These are phyloP conservation scores for Clavariopsis aquatica DNA, from an alignment of 495 filamentous ascomycete species.

Conservation along the genomic window DNA sequence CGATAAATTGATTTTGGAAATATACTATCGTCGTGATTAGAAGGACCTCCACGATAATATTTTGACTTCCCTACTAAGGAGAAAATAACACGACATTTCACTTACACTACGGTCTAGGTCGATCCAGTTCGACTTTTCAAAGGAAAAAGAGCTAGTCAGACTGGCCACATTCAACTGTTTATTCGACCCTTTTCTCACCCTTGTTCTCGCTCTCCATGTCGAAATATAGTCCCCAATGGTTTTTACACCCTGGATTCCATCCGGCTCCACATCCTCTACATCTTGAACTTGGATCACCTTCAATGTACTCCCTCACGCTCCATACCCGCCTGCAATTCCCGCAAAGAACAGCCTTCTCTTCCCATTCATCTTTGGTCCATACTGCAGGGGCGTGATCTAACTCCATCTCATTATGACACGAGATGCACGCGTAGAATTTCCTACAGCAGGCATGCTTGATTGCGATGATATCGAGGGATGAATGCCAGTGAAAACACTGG, in stretches of 20 bases:
- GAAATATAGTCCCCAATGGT: conserved; percentile 23
- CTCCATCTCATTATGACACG: conserved; percentile 28
- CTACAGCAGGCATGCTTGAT: conserved; percentile 35
- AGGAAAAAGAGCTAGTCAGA: too few relatives aligned
- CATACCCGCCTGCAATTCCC: conserved; percentile 19
- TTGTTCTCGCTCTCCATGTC: background rate
- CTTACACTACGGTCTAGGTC: too few relatives aligned
- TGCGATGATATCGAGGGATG: conserved; percentile 37
- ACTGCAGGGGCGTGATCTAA: conserved; percentile 2
- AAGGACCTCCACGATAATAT: too few relatives aligned
- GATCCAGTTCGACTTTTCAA: too few relatives aligned
- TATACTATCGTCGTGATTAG: too few relatives aligned
- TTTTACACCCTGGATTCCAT: conserved; percentile 22
- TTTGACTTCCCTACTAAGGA: too few relatives aligned
- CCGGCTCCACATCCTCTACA: conserved; percentile 5
- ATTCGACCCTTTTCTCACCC: too few relatives aligned
- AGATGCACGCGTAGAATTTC: conserved; percentile 36
- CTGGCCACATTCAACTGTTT: too few relatives aligned
- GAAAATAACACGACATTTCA: too few relatives aligned
- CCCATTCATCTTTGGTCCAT: conserved; percentile 17
- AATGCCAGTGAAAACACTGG: conserved; percentile 31
- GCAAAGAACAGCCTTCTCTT: conserved; percentile 31
- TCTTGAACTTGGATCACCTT: background rate
- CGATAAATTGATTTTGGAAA: too few relatives aligned
- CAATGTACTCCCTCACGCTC: background rate